Evolutionary conservation across 2,329 filamentous ascomycete species (phyloP).

Genomic region (Stachybotrys echinatus): DNA sequence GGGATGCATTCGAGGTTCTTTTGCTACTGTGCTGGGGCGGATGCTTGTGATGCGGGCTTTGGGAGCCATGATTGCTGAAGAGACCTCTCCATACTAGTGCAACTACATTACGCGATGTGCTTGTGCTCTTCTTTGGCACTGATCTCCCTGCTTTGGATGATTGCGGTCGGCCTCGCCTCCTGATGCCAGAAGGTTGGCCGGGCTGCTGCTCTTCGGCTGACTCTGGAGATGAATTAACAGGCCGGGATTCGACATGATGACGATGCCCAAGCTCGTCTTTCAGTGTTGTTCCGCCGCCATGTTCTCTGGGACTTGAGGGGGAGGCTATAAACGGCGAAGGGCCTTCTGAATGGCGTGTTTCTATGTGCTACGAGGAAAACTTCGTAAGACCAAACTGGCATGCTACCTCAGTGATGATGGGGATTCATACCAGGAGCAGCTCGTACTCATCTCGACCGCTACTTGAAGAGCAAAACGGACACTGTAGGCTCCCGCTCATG

Average conservation of each 20-base stretch:
- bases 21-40: not conserved
- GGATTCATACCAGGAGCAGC: slow-evolving; percentile 25
- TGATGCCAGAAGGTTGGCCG: not conserved
- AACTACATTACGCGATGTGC: slow-evolving; percentile 6
- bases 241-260: slow-evolving; percentile 15
- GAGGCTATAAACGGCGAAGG: slow-evolving; percentile 7
- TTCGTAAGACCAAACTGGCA: no score
- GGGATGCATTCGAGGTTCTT: not conserved
- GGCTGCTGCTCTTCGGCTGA: not conserved
- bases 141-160: not conserved
- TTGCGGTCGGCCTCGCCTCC: not conserved
- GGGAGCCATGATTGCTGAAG: slow-evolving; percentile 2
- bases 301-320: slow-evolving; percentile 27
- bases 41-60: not conserved
- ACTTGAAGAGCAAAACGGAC: slow-evolving; percentile 32
- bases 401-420: no score
- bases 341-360: slow-evolving; percentile 17
- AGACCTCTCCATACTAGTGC: slow-evolving; percentile 17
- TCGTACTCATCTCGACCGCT: slow-evolving; percentile 23
- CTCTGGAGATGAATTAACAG: slow-evolving; percentile 5
- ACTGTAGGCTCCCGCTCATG: slow-evolving; percentile 1
- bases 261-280: slow-evolving; percentile 16
- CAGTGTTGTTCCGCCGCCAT: slow-evolving; percentile 51
- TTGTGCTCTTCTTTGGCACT: slow-evolving; percentile 5
- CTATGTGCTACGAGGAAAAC: slow-evolving; percentile 17